Conservation (phyloP, 139 green algal genomes). For the Chlamydomonas sp. region DNA sequence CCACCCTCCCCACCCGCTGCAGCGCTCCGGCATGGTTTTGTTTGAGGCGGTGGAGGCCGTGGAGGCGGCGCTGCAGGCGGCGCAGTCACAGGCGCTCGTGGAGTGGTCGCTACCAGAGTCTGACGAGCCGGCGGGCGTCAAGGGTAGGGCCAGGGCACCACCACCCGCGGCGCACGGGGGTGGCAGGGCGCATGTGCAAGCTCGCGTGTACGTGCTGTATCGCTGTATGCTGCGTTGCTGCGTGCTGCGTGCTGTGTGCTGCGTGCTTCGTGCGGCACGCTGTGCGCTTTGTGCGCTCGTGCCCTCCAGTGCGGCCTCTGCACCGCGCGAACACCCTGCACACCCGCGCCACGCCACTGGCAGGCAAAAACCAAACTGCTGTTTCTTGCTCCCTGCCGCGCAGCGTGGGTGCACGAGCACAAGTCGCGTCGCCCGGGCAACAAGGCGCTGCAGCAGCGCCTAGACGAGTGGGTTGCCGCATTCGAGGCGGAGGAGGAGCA, state of each 20-base stretch:
- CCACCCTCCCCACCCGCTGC: background rate
- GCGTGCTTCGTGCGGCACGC: too few species aligned
- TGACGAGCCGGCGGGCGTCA: conserved; percentile 32
- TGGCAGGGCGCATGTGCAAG: too few species aligned
- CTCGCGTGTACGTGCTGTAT: too few species aligned
- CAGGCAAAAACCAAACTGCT: background rate
- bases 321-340: too few species aligned
- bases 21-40: conserved; percentile 48
- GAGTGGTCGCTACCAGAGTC: conserved; percentile 16
- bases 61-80: conserved; percentile 19
- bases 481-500: conserved; percentile 50
- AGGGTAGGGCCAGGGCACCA: conserved; percentile 22
- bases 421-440: conserved; percentile 44
- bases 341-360: background rate
- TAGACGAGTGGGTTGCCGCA: conserved; percentile 61
- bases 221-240: too few species aligned
- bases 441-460: conserved; percentile 34
- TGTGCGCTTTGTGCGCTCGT: too few species aligned
- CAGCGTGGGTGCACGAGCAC: conserved; percentile 59
- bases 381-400: too few species aligned
- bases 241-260: too few species aligned
- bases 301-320: too few species aligned
- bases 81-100: conserved; percentile 1
- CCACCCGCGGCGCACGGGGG: too few species aligned
- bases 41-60: conserved; percentile 23